Evolutionary conservation across 2,329 filamentous ascomycete genomes (phyloP), one percentile per base, ranked within the genome.

Genomic region (Claviceps quebecensis): DNA sequence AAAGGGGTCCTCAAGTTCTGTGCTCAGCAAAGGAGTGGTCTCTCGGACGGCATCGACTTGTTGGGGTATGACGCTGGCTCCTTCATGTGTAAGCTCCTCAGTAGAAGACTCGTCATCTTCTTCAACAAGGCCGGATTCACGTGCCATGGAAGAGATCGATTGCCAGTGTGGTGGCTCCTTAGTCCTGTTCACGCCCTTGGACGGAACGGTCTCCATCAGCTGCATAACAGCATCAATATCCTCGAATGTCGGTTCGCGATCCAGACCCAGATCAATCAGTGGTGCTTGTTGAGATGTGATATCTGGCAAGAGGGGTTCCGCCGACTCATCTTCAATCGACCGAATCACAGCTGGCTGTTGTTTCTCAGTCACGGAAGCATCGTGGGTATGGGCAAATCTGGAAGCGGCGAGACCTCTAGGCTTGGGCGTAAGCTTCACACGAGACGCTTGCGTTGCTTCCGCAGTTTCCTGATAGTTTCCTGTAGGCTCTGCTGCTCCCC

Each of bases 201-300:
- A 81, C 1, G 84, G 85, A 57, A 88, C 81, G 47, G 75, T 79
- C 53, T 83, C 77, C 59, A 96, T 77, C 54, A 93, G 84, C 56
- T 84, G 80, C 88, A 97, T 95, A 49, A 96, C 82, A 45, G 85
- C 87, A 69, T 96, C 90, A 60, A 96, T 90, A 62, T 96, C 89
- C 58, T 91, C 84, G 59, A 87, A 87, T 0, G 83, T 78, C 6
- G 71, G 73, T 55, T 73, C 72, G 19, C 60, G 60, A 6, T 62
- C 60, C 4, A 58, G 48, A 16, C 53, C 38, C 19, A 50, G 23
- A 17, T 53, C 49, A 22, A 48, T 43, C 9, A 34, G 41, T 19
- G 39, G 39, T 17, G 26, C 19, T 17, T 45, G 3, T 17, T 44
- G 45, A 19, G 40, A 45, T 16, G 23, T 17, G 6, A 22, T 23